Evolutionary conservation across 805 yeast genomes (phyloP), one percentile per base, ranked within the genome.

Genomic region (Phaffomyces opuntiae): DNA sequence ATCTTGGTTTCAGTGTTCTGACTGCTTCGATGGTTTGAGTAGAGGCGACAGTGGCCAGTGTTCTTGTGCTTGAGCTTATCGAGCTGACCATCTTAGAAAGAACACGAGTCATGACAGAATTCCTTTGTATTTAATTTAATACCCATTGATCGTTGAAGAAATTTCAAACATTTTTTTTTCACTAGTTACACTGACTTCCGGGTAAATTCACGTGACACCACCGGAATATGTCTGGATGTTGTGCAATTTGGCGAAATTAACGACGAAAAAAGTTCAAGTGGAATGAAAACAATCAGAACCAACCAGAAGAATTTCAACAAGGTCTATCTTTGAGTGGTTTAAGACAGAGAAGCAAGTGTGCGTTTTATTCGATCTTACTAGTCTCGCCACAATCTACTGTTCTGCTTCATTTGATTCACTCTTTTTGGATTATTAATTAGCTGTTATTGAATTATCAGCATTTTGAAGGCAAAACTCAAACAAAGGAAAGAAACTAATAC

Each of bases 31-130:
- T 36, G 26, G 45, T 37, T 24, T 32, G 39, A 29, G 33, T 31
- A 2, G 43, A 34, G 11, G 55, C 44, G 26, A 39, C 48, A 29
- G 24, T 53, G 49, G 33, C 56, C 53, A 27, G 53, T 25, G 41
- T 51, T 49, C 68, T 60, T 37, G 47, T 38, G 21, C 58, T 52
- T 16, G 46, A 36, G 40, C 47, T 50, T 17, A 55, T 36, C 3
- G 51, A 42, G 12, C 40, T 51, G 25, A 44, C 47, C 9, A 53
- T 43, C 19, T 42, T 47, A 24, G 44, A 21, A 17, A 16, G 38
- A 21, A 38, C 31, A 36, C 43, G 40, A 36, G 44, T 16, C 45
- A 40, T 40, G 12, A 11, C 13, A 7, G 21, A 16, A 16, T n/a
- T 16, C 19, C 27, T 17, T 17, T 9, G 24, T 17, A 17, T 35